Evolutionary conservation across 768 basidiomycete genomes (phyloP).

Genomic region (Leccinellum albellum): DNA sequence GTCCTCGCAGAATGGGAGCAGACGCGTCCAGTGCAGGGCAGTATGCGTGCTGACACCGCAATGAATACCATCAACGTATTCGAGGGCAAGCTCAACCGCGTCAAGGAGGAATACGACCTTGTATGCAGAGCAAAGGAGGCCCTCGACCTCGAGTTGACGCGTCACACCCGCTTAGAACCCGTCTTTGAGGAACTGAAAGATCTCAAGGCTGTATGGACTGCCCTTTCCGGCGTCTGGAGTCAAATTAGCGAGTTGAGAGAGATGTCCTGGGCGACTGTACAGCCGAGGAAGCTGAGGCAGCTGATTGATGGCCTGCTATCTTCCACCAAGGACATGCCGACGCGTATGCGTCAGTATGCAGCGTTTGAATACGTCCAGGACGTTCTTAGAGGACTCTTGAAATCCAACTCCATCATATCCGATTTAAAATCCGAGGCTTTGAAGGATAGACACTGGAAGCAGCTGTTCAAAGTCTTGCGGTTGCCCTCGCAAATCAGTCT

Average conservation of each 20-base stretch:
- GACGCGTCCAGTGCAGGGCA: conserved; percentile 94
- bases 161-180: conserved; percentile 88
- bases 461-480: conserved; percentile 85
- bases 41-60: conserved; percentile 92
- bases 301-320: conserved; percentile 86
- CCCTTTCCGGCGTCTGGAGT: conserved; percentile 94
- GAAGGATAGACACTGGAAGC: conserved; percentile 98
- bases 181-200: conserved; percentile 94
- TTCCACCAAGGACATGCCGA: conserved; percentile 99
- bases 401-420: conserved; percentile 84
- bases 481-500: conserved; percentile 73
- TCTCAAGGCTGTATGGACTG: conserved; percentile 98
- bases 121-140: conserved; percentile 97
- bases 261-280: conserved; percentile 85
- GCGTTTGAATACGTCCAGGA: conserved; percentile 99
- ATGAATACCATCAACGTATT: conserved; percentile 96
- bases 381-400: conserved; percentile 76
- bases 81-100: conserved; percentile 82
- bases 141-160: conserved; percentile 84
- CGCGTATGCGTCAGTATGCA: conserved; percentile 97
- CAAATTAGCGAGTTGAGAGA: conserved; percentile 89
- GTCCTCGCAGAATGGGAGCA: conserved; percentile 91
- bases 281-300: conserved; percentile 91
- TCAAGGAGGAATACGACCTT: conserved; percentile 93
- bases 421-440: conserved; percentile 97